Evolutionary conservation across 2,329 filamentous ascomycete genomes (phyloP).

Genomic region (Trichoderma lentiforme): DNA sequence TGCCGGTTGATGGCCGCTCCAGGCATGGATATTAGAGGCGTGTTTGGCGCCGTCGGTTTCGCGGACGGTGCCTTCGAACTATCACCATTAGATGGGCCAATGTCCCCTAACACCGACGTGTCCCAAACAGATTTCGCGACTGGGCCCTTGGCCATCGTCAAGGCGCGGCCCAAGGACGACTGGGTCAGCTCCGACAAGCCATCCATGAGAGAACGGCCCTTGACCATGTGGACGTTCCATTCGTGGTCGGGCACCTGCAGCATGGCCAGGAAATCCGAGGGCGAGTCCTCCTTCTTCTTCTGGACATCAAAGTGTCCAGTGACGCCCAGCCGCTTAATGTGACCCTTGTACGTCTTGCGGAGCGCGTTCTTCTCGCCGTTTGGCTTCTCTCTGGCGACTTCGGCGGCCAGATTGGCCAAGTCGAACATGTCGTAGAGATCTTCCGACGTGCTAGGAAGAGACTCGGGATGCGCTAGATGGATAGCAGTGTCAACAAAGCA

Average conservation of each 20-base stretch:
- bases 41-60: conserved; percentile 52
- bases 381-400: conserved; percentile 61
- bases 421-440: conserved; percentile 60
- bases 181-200: conserved; percentile 48
- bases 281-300: conserved; percentile 52
- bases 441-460: conserved; percentile 47
- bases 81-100: conserved; percentile 42
- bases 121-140: conserved; percentile 57
- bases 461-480: conserved; percentile 47
- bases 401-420: conserved; percentile 54
- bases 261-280: conserved; percentile 53
- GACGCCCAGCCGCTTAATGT: conserved; percentile 62
- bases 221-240: conserved; percentile 54
- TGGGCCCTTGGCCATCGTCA: conserved; percentile 55
- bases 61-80: conserved; percentile 41
- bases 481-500: conserved; percentile 44
- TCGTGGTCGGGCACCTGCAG: conserved; percentile 51
- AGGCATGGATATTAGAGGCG: conserved; percentile 41
- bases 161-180: conserved; percentile 47
- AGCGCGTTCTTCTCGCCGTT: conserved; percentile 66
- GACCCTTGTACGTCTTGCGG: conserved; percentile 65
- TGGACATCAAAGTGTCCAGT: conserved; percentile 58
- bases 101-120: conserved; percentile 55
- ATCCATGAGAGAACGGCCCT: conserved; percentile 52
- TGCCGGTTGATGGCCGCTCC: conserved; percentile 30